Evolutionary conservation across 176 grass and related monocot species (phyloP).

Genomic region (bread wheat (Triticum aestivum)): DNA sequence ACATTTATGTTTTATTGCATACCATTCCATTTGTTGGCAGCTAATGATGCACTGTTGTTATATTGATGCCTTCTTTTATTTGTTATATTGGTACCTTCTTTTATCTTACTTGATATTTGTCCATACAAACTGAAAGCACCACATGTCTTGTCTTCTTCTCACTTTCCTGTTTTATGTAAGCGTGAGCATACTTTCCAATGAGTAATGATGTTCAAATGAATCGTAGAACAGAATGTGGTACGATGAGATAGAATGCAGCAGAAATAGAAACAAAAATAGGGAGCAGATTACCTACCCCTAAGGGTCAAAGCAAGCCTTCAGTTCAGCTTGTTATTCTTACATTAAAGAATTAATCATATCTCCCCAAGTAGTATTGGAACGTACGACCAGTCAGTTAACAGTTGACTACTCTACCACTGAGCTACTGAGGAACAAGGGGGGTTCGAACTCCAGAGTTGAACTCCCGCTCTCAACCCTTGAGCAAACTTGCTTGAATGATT

Average conservation of each 20-base stretch:
- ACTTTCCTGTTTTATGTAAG: neutral
- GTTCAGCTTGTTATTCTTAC: neutral
- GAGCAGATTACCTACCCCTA: neutral
- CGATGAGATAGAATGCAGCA: neutral
- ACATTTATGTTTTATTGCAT: constrained; percentile 14
- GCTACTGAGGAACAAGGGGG: neutral
- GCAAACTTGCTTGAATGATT: neutral
- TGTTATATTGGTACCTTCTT: neutral
- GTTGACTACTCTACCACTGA: neutral
- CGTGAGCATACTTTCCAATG: neutral
- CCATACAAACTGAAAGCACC: neutral
- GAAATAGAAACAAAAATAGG: neutral
- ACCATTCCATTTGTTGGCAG: neutral
- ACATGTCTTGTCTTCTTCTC: neutral
- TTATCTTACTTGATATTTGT: neutral
- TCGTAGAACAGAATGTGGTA: neutral
- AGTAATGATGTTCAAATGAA: neutral
- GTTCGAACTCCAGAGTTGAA: neutral
- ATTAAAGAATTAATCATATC: neutral
- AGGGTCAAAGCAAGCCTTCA: neutral
- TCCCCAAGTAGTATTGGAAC: neutral
- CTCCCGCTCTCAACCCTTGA: neutral
- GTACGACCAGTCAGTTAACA: neutral
- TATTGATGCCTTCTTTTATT: neutral
- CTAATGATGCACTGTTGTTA: neutral